phyloP scores from a whole-genome alignment of 192 early-diverging fungal species.

The Mortierella claussenii region DNA sequence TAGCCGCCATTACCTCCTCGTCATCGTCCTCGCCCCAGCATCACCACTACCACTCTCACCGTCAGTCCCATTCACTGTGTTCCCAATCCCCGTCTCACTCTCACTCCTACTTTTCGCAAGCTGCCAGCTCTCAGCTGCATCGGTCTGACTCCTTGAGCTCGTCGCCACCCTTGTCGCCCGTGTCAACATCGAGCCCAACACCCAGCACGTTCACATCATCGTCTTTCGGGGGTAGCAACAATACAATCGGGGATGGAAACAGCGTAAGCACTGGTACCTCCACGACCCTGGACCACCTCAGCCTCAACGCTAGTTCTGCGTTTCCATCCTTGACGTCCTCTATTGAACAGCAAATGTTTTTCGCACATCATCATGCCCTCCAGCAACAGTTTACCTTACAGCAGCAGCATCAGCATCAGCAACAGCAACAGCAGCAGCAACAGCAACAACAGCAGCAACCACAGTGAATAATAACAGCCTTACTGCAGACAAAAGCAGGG shows the following conservation, averaged over 20 bases:
- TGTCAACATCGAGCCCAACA: conserved; percentile 7
- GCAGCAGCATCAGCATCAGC: conserved; percentile 34
- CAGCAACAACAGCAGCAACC: conserved; percentile 10
- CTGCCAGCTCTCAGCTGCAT: not conserved
- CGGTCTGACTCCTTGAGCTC: not conserved
- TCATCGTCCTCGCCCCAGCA: not conserved
- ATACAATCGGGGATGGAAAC: not conserved
- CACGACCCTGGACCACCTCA: conserved; percentile 20
- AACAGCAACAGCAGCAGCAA: conserved; percentile 21
- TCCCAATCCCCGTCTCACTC: conserved; percentile 10
- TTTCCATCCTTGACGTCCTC: conserved; percentile 28
- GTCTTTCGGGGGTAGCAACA: not conserved
- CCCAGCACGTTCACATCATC: not conserved
- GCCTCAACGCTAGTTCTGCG: conserved; percentile 3
- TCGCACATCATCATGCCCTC: conserved; percentile 32
- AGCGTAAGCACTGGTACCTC: not conserved
- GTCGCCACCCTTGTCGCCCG: conserved; percentile 30
- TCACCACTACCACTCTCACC: conserved; percentile 5
- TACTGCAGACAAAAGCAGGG: too few species aligned
- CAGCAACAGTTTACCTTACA: conserved; percentile 48
- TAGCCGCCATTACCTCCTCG: too few species aligned
- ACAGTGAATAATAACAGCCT: not conserved
- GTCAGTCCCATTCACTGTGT: not conserved
- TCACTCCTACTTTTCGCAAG: conserved; percentile 18
- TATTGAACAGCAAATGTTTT: conserved; percentile 44